These are phyloP conservation scores for Amanita thiersii DNA, from an alignment of 768 basidiomycete genomes.

Conservation along the genomic window DNA sequence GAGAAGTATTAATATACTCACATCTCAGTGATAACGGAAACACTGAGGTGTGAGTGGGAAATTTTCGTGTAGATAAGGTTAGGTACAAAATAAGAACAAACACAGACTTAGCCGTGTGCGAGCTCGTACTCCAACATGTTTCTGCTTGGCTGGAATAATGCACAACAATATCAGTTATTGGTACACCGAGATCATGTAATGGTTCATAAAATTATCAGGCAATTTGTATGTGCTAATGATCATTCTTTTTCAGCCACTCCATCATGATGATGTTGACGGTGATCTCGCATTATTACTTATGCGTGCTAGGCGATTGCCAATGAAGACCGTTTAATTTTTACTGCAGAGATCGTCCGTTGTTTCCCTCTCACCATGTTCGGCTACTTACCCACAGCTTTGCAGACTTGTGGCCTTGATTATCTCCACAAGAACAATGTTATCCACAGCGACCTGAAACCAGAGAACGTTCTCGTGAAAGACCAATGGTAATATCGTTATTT, in stretches of 20 bases:
- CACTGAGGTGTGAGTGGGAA: too few relatives aligned
- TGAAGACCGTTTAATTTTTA: background rate
- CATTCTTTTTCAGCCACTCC: slow-evolving; percentile 8
- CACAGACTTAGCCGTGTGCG: too few relatives aligned
- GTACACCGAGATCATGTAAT: slow-evolving; percentile 13
- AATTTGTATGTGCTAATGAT: background rate
- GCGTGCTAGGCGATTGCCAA: slow-evolving; percentile 4
- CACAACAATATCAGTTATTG: too few relatives aligned
- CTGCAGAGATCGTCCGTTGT: slow-evolving; percentile 1
- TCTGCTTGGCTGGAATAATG: too few relatives aligned
- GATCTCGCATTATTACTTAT: slow-evolving; percentile 9
- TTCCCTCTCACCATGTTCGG: background rate
- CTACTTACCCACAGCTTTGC: background rate
- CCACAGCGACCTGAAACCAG: slow-evolving; percentile 74
- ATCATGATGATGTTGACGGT: slow-evolving; percentile 12
- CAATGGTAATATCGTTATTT: slow-evolving; percentile 14
- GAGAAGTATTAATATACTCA: too few relatives aligned
- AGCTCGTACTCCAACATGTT: too few relatives aligned
- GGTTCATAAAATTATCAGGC: slow-evolving; percentile 6
- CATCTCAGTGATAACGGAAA: too few relatives aligned
- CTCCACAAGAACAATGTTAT: slow-evolving; percentile 68
- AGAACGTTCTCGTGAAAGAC: slow-evolving; percentile 46
- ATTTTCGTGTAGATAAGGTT: too few relatives aligned
- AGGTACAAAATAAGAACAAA: too few relatives aligned
- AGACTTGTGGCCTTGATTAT: background rate